Evolutionary conservation across 352 stramenopile genomes (phyloP), one percentile per base, ranked within the genome.

Genomic region (Pythium myriotylum): DNA sequence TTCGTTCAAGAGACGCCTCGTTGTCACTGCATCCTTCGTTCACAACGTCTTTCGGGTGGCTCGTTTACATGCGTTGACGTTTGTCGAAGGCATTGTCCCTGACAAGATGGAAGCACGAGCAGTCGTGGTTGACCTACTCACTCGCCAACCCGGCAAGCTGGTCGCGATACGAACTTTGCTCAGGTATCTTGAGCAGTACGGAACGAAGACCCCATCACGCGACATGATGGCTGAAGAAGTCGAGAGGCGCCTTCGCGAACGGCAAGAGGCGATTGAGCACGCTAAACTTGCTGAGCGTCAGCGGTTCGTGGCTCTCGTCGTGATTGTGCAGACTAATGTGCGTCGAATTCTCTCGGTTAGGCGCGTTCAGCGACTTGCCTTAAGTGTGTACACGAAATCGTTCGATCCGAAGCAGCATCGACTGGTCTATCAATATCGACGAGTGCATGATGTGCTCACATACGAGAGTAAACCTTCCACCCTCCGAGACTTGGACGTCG

Each of bases 331-430:
- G 52, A 19, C 78, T 3, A 55, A 59, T 10, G 68, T 61, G 12
- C 63, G 82, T 20, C 70, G 68, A 7, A 13, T 59, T 0, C 37
- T 89, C 39, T 78, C 79, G 9, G 70, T 62, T 37, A 59, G 56
- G 32, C 20, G 17, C n/a, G 70, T 74, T 1, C 64, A 69, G 20
- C 55, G 57, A 8, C 64, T 88, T 20, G 81, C 81, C 3, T 29
- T 82, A 59, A 61, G 72, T 27, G 64, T 64, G 6, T 92, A 90
- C 59, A 74, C 20, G 4, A 86, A 86, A 45, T 43, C 73, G 19
- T 76, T 84, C 24, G 68, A 91, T 40, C 56, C 29, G 2, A 35
- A 48, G 20, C 53, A 47, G 1, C 49, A 32, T 1, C 37, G 24
- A 4, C 75, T 88, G 35, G 51, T 86, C 1, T 91, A 89, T 51